These are phyloP conservation scores for Bjerkandera adusta DNA, from an alignment of 1,284 basidiomycete genomes.

Conservation along the genomic window DNA sequence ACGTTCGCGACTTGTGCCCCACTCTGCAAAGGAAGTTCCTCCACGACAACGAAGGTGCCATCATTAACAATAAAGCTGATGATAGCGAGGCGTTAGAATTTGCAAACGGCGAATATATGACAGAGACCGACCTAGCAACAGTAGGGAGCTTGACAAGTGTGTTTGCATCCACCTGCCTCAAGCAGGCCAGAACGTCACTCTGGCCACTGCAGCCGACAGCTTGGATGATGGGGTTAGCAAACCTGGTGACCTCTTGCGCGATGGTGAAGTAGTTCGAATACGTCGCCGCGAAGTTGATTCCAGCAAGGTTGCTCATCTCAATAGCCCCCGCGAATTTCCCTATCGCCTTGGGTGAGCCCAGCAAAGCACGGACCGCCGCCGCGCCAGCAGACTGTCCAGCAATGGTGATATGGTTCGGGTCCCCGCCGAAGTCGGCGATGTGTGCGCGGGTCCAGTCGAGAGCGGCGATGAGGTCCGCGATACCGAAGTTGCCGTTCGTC, in stretches of 20 bases:
- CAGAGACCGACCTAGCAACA: slow-evolving; percentile 30
- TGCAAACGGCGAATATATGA: background rate
- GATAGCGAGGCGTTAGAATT: background rate
- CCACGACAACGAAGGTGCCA: slow-evolving; percentile 38
- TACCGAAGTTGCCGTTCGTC: slow-evolving; percentile 41
- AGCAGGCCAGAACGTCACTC: slow-evolving; percentile 30
- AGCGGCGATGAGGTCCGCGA: slow-evolving; percentile 38
- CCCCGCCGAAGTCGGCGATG: slow-evolving; percentile 36
- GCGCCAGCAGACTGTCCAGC: slow-evolving; percentile 41
- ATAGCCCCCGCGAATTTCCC: slow-evolving; percentile 46
- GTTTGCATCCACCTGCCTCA: slow-evolving; percentile 31
- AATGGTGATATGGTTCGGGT: slow-evolving; percentile 36
- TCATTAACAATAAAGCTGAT: slow-evolving; percentile 43
- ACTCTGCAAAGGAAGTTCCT: slow-evolving; percentile 39
- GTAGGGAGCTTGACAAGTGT: slow-evolving; percentile 32
- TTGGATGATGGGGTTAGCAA: slow-evolving; percentile 33
- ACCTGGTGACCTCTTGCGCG: slow-evolving; percentile 28
- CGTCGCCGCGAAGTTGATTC: slow-evolving; percentile 41
- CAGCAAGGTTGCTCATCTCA: slow-evolving; percentile 46
- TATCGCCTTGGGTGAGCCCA: slow-evolving; percentile 40
- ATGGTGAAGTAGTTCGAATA: slow-evolving; percentile 40
- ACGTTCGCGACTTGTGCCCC: slow-evolving; percentile 38
- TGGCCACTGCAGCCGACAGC: slow-evolving; percentile 30
- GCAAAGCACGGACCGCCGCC: slow-evolving; percentile 38
- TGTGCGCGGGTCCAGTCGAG: slow-evolving; percentile 35